Evolutionary conservation across 768 basidiomycete species (phyloP).

Genomic region (Rhodotorula taiwanensis): DNA sequence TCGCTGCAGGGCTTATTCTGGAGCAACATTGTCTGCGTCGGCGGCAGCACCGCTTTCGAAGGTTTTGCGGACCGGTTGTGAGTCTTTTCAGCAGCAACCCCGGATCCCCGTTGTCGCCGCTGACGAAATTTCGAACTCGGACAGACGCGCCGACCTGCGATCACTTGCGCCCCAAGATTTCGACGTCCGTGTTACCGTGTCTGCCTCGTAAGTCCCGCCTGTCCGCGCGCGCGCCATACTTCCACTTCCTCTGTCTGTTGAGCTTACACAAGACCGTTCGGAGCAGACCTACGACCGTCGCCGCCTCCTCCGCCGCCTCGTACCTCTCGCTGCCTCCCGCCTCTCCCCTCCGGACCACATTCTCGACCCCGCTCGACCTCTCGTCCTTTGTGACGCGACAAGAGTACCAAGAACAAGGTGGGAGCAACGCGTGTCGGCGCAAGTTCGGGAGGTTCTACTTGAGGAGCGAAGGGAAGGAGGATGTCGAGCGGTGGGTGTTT

Average conservation of each 20-base stretch:
- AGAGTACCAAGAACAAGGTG: conserved; percentile 77
- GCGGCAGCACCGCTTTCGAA: conserved; percentile 69
- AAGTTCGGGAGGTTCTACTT: conserved; percentile 51
- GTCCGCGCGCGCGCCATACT: too few species aligned
- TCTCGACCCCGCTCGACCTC: conserved; percentile 46
- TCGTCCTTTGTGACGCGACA: conserved; percentile 60
- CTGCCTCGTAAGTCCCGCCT: conserved; percentile 58
- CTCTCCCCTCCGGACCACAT: conserved; percentile 42
- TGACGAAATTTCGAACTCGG: conserved; percentile 33
- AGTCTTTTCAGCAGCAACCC: too few species aligned
- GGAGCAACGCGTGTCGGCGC: conserved; percentile 62
- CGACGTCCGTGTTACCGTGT: conserved; percentile 65
- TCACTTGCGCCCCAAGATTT: conserved; percentile 74
- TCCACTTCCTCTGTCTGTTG: conserved; percentile 49
- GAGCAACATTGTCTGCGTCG: conserved; percentile 84
- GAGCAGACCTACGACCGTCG: conserved; percentile 60
- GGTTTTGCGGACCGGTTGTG: conserved; percentile 73
- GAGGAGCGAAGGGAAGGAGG: background rate
- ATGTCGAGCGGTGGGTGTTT: background rate
- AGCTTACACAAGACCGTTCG: conserved; percentile 41
- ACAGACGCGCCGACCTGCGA: conserved; percentile 65
- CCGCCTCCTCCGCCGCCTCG: conserved; percentile 10
- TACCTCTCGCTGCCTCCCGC: conserved; percentile 12
- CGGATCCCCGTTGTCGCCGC: conserved; percentile 6
- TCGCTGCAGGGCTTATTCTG: conserved; percentile 91